Percentiles rank a stretch among this genome's conserved stretches.
phyloP scores from a whole-genome alignment of 139 green algal genomes.

The Mychonastes homosphaera region DNA sequence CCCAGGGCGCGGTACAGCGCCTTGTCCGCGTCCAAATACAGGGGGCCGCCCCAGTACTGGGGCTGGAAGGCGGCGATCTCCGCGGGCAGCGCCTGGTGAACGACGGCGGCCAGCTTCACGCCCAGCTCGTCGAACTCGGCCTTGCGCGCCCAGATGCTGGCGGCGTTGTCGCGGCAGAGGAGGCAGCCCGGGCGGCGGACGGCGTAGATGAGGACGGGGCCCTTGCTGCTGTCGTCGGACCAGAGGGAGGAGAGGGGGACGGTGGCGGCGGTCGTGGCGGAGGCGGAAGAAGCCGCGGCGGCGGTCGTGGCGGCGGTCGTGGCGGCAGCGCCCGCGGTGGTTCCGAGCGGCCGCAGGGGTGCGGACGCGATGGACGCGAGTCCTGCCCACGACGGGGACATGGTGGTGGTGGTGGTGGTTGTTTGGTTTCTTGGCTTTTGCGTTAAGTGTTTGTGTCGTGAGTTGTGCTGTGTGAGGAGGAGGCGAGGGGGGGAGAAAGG shows the following conservation, averaged over 20 bases:
- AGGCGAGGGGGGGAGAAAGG: too few relatives aligned
- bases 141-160: not conserved
- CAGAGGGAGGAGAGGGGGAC: not conserved
- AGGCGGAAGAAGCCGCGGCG: not conserved
- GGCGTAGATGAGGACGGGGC: not conserved
- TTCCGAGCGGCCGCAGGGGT: not conserved
- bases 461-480: too few relatives aligned
- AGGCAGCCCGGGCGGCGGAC: not conserved
- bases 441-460: too few relatives aligned
- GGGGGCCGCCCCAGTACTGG: not conserved
- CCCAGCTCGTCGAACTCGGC: not conserved
- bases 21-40: not conserved
- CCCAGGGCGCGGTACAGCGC: not conserved
- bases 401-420: too few relatives aligned
- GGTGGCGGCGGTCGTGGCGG: not conserved
- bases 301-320: not conserved
- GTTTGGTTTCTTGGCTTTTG: too few relatives aligned
- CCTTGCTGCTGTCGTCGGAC: too few relatives aligned
- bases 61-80: not conserved
- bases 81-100: not conserved
- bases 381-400: too few relatives aligned
- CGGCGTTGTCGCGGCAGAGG: not conserved
- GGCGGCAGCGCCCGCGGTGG: not conserved
- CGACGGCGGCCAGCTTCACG: not conserved
- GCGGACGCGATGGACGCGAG: too few relatives aligned